These are phyloP conservation scores for Hypholoma sublateritium DNA, from an alignment of 768 basidiomycete genomes.

Conservation along the genomic window DNA sequence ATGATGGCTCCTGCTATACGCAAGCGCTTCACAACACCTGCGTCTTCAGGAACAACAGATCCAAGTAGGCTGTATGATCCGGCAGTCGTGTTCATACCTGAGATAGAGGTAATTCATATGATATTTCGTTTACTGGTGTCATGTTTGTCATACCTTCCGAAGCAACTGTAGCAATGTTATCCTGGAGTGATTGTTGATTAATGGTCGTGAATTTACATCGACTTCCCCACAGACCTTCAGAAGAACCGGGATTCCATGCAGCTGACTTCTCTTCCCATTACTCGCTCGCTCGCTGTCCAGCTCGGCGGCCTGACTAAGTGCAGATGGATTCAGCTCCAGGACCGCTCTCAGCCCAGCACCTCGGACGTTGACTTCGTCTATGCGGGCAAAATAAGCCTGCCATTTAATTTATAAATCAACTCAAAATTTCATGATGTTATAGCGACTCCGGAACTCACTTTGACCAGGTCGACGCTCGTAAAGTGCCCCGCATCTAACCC, in stretches of 20 bases:
- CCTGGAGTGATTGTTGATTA: constrained; percentile 24
- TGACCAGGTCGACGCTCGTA: constrained; percentile 60
- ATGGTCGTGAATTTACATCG: background rate
- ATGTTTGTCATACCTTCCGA: constrained; percentile 34
- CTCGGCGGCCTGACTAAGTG: constrained; percentile 48
- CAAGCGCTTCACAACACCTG: constrained; percentile 42
- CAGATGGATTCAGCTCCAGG: constrained; percentile 54
- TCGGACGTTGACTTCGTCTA: constrained; percentile 66
- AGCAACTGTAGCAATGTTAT: constrained; percentile 48
- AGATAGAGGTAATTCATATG: background rate
- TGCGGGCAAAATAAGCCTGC: constrained; percentile 67
- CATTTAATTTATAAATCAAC: too few relatives aligned
- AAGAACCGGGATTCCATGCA: constrained; percentile 56
- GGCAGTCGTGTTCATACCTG: constrained; percentile 47
- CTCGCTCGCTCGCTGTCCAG: constrained; percentile 44
- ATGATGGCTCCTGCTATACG: constrained; percentile 45
- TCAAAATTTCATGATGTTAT: too few relatives aligned
- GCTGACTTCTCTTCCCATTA: constrained; percentile 40
- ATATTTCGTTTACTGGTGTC: background rate
- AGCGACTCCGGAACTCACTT: constrained; percentile 31
- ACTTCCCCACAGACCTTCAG: constrained; percentile 38
- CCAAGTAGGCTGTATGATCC: constrained; percentile 43
- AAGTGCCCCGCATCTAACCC: constrained; percentile 52
- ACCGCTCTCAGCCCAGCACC: constrained; percentile 59
- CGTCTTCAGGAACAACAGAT: constrained; percentile 44